Evolutionary conservation across 1,139 yeast genomes (phyloP).

Genomic region (Groenewaldozyma sp.): DNA sequence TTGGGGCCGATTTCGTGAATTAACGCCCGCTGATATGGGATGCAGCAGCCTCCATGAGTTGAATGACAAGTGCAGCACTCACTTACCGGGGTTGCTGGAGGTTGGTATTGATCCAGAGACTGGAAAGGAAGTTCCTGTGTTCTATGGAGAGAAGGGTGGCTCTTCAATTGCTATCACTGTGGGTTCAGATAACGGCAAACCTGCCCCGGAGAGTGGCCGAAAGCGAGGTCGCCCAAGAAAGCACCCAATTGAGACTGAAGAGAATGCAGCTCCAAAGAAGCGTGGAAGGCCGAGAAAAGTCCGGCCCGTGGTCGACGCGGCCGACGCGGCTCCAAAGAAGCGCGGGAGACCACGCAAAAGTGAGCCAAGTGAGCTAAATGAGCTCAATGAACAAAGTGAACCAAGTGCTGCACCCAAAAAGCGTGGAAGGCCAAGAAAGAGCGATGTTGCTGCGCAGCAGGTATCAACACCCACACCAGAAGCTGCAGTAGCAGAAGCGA

Average conservation of each 20-base stretch:
- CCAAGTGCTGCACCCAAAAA: neutral
- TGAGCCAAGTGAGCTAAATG: too few species aligned
- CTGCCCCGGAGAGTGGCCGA: conserved; percentile 11
- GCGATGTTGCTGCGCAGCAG: too few species aligned
- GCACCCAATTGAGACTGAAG: conserved; percentile 10
- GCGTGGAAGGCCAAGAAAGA: conserved; percentile 1
- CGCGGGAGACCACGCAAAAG: too few species aligned
- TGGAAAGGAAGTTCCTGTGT: conserved; percentile 15
- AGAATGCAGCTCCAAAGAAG: neutral
- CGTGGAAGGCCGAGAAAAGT: conserved; percentile 1
- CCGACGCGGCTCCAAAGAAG: too few species aligned
- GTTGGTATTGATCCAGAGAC: conserved; percentile 13
- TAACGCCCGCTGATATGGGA: conserved; percentile 8
- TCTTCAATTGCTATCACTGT: conserved; percentile 1
- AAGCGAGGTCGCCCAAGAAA: conserved; percentile 28
- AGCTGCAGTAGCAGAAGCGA: too few species aligned
- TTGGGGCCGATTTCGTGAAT: conserved; percentile 23
- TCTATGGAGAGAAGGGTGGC: conserved; percentile 15
- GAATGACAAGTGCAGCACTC: conserved; percentile 16
- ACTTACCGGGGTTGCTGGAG: conserved; percentile 21
- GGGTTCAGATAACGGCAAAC: too few species aligned
- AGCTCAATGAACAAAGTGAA: too few species aligned
- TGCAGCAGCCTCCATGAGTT: conserved; percentile 11
- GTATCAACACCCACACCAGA: too few species aligned
- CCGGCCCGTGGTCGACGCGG: neutral